Evolutionary conservation across 2,329 filamentous ascomycete genomes (phyloP), one percentile per base, ranked within the genome.

Genomic region (Penicillium thymicola): DNA sequence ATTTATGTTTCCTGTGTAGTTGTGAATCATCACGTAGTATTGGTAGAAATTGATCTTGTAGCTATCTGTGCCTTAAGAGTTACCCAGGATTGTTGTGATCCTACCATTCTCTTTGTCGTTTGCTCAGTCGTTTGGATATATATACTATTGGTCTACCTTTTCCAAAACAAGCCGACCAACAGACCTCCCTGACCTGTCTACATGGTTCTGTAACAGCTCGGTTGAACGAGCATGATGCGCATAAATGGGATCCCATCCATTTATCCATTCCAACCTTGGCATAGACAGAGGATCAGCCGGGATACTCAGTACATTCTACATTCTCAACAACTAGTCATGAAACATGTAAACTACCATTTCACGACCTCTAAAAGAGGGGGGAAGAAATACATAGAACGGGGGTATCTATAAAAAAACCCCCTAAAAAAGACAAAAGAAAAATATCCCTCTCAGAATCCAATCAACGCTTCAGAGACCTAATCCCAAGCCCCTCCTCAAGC

Each of bases 401-500:
- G 44, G 25, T 46, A 46, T 46, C 30, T 16, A n/a, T 16, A 46
- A 13, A 21, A 30, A 2, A 32, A 30, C 5, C 5, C 21, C 21
- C 21, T 21, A 13, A 11, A 11, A n/a, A 11, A 43, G 1, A 18
- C n/a, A 30, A 0, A 23, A 45, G 5, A 16, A 25, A 25, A 34
- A 34, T 8, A 36, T 5, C 9, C 18, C 21, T 8, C 14, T 34
- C 30, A 14, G 44, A 23, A 52, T 46, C 32, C 13, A 30, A 4
- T 50, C 36, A 55, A 23, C 46, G 48, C 38, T 57, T 64, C 27
- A 9, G 14, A 21, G 63, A 18, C n/a, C 64, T 61, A 27, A 66
- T 27, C 23, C 64, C 64, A 42, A 66, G 59, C 1, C 63, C 63
- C 16, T 63, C 61, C 25, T 66, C 64, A 27, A 66, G 51, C 8